Evolutionary conservation across 208 protist species (phyloP).

Genomic region (Novymonas esmeraldas): DNA sequence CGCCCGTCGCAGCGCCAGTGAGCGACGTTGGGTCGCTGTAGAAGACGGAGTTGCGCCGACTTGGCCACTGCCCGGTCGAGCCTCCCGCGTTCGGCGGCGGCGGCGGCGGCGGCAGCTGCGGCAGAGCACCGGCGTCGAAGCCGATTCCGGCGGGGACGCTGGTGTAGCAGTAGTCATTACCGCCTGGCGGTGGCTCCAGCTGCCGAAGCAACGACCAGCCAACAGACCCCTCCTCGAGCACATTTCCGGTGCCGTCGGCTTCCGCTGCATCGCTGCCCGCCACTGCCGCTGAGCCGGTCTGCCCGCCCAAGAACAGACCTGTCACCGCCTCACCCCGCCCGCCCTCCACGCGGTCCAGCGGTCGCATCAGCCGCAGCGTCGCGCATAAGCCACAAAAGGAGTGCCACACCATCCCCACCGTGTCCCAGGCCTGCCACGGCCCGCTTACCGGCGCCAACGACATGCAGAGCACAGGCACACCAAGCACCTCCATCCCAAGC

Average conservation of each 20-base stretch:
- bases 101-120: no score
- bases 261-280: neutral
- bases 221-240: conserved; percentile 8
- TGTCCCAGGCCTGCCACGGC: conserved; percentile 48
- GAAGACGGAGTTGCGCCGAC: conserved; percentile 17
- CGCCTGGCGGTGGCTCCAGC: conserved; percentile 1
- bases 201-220: conserved; percentile 25
- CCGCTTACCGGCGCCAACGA: conserved; percentile 40
- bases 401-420: conserved; percentile 42
- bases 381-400: conserved; percentile 44
- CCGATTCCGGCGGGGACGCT: neutral
- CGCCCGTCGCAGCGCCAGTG: neutral
- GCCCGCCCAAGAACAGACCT: neutral
- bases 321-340: conserved; percentile 26
- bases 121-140: conserved; percentile 1
- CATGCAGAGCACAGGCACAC: conserved; percentile 47
- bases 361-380: conserved; percentile 39
- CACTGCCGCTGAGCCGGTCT: neutral
- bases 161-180: conserved; percentile 15
- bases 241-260: conserved; percentile 1
- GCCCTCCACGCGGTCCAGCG: conserved; percentile 34
- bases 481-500: conserved; percentile 49
- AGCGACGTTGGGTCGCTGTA: conserved; percentile 15
- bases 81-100: conserved; percentile 1
- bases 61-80: neutral